Evolutionary conservation across 2,329 filamentous ascomycete genomes (phyloP).

Genomic region (Hypoxylon sp.): DNA sequence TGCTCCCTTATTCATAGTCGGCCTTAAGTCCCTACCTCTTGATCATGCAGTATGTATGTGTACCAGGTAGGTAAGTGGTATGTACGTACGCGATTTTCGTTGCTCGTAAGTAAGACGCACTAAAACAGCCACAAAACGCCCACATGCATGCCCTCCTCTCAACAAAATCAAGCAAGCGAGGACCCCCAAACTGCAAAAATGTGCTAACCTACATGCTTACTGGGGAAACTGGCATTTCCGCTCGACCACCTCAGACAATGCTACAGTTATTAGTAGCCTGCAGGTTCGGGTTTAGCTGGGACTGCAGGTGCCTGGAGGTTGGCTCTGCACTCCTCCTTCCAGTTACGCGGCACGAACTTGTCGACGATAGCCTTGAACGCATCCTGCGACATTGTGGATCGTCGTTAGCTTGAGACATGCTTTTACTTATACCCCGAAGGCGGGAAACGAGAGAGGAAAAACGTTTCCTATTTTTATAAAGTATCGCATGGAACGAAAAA

Average conservation of each 20-base stretch:
- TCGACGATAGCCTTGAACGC: constrained; percentile 95
- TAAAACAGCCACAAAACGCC: constrained; percentile 4
- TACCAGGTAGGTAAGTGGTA: neutral
- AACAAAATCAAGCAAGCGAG: neutral
- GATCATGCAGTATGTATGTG: neutral
- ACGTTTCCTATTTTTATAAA: neutral
- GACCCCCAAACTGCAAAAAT: neutral
- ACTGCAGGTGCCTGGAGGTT: constrained; percentile 62
- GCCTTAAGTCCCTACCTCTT: neutral
- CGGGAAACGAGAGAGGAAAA: neutral
- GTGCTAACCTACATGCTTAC: neutral
- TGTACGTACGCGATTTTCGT: constrained; percentile 5
- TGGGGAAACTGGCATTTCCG: neutral
- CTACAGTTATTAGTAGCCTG: constrained; percentile 60
- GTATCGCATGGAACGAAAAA: neutral
- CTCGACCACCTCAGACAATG: neutral
- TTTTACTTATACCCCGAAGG: neutral
- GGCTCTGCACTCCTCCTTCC: constrained; percentile 71
- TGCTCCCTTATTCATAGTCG: neutral
- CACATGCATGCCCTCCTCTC: neutral
- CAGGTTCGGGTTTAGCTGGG: constrained; percentile 65
- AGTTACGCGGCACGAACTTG: constrained; percentile 86
- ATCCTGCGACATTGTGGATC: constrained; percentile 63
- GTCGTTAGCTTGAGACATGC: constrained; percentile 7
- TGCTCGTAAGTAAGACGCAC: neutral